Percentiles rank a stretch among this genome's conserved stretches.
Conservation (phyloP, 2,329 filamentous ascomycete genomes). For the Neonectria coccinea region DNA sequence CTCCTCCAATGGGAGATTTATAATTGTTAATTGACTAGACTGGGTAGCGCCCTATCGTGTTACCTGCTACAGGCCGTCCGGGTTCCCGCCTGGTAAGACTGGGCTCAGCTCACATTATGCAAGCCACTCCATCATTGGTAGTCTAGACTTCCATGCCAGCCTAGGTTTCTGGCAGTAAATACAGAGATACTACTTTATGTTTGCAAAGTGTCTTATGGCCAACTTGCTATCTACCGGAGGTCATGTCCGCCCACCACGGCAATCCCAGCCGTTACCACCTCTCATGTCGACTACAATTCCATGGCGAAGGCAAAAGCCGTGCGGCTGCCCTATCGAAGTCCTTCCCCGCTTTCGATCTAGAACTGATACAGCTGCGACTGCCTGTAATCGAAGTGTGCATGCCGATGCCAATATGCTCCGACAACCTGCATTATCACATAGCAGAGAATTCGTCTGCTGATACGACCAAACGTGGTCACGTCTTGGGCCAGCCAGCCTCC, state of each 20-base stretch:
- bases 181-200: background rate
- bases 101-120: background rate
- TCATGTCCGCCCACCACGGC: background rate
- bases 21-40: background rate
- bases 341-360: slow-evolving; percentile 2
- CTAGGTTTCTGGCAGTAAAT: background rate
- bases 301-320: background rate
- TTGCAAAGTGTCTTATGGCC: background rate
- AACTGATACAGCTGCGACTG: background rate
- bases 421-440: slow-evolving; percentile 1
- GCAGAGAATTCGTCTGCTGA: background rate
- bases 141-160: background rate
- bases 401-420: background rate
- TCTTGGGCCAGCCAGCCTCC: background rate
- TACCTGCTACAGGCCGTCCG: background rate
- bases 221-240: background rate
- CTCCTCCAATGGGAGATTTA: background rate
- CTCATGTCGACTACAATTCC: background rate
- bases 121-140: background rate
- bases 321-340: background rate
- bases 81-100: background rate
- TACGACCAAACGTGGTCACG: background rate
- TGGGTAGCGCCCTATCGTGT: background rate
- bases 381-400: background rate
- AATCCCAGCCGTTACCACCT: background rate